Percentiles rank a stretch among this genome's conserved stretches.
phyloP scores from a whole-genome alignment of 2,329 filamentous ascomycete species.

The Aspergillus pseudonomiae region DNA sequence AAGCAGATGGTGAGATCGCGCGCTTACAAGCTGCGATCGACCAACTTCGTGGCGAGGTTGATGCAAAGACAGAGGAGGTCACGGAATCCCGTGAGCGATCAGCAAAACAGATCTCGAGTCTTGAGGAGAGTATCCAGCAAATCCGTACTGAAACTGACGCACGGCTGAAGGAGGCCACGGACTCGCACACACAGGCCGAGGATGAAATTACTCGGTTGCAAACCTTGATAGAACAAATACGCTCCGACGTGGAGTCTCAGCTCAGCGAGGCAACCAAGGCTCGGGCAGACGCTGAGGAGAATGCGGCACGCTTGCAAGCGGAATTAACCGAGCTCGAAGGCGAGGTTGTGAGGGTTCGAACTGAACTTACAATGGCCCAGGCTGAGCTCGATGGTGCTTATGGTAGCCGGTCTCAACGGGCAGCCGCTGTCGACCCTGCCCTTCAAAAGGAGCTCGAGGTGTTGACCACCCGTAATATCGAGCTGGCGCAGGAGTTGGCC shows the following conservation, averaged over 20 bases:
- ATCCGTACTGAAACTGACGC: constrained; percentile 26
- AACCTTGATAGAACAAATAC: constrained; percentile 35
- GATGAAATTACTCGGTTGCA: constrained; percentile 25
- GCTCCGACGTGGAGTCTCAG: constrained; percentile 36
- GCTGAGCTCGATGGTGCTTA: constrained; percentile 95
- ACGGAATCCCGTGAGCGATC: constrained; percentile 31
- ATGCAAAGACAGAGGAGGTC: constrained; percentile 21
- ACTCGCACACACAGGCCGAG: constrained; percentile 23
- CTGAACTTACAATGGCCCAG: constrained; percentile 84
- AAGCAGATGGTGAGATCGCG: constrained; percentile 29
- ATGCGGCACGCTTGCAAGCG: constrained; percentile 47
- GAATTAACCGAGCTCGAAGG: constrained; percentile 60
- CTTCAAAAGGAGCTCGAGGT: constrained; percentile 64
- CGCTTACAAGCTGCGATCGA: constrained; percentile 34
- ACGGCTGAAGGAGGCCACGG: constrained; percentile 25
- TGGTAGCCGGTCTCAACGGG: constrained; percentile 70
- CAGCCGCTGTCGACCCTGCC: constrained; percentile 62
- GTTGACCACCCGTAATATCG: constrained; percentile 53
- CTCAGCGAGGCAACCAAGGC: constrained; percentile 32
- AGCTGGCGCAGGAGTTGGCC: constrained; percentile 52
- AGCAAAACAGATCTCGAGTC: constrained; percentile 30
- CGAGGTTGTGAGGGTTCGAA: constrained; percentile 67
- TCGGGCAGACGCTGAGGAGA: constrained; percentile 38
- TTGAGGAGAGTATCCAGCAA: constrained; percentile 31
- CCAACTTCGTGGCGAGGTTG: constrained; percentile 34